These are phyloP conservation scores for Wickerhamomyces bisporus DNA, from an alignment of 805 yeast species.

Conservation along the genomic window DNA sequence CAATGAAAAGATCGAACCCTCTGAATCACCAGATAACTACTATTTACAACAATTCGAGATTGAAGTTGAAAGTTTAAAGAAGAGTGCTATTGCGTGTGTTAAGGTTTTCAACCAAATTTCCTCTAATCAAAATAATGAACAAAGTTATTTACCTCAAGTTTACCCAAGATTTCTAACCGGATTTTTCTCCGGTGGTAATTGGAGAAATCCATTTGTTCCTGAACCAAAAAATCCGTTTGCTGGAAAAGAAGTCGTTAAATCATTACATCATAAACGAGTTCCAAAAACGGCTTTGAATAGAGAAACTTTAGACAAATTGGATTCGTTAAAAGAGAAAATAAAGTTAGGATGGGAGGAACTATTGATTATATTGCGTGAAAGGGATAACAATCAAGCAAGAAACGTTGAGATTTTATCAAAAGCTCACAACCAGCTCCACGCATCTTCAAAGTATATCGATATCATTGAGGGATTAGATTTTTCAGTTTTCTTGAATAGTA, in stretches of 20 bases:
- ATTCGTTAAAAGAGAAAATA: constrained; percentile 33
- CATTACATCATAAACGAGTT: constrained; percentile 20
- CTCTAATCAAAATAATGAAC: constrained; percentile 24
- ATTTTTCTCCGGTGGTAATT: constrained; percentile 73
- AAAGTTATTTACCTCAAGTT: constrained; percentile 46
- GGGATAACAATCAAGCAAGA: constrained; percentile 33
- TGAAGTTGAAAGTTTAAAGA: constrained; percentile 34
- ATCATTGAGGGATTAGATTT: constrained; percentile 58
- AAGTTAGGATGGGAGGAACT: constrained; percentile 36
- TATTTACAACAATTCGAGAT: constrained; percentile 35
- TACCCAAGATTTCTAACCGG: constrained; percentile 65
- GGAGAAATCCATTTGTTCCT: constrained; percentile 66
- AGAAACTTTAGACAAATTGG: constrained; percentile 38
- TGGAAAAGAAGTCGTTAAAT: constrained; percentile 21
- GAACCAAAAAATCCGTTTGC: constrained; percentile 25
- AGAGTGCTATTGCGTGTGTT: constrained; percentile 25
- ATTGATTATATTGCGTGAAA: constrained; percentile 35
- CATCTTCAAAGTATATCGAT: constrained; percentile 45
- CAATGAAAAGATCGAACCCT: background rate
- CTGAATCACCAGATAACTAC: constrained; percentile 9
- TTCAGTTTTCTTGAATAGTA: constrained; percentile 37
- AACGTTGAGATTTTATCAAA: constrained; percentile 49
- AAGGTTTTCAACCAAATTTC: constrained; percentile 26
- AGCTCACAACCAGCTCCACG: constrained; percentile 47
- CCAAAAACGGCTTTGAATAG: constrained; percentile 46